Percentiles rank a stretch among this genome's conserved stretches.
Evolutionary conservation across 768 basidiomycete species (phyloP).

Genomic region (Pleurotus citrinopileatus): DNA sequence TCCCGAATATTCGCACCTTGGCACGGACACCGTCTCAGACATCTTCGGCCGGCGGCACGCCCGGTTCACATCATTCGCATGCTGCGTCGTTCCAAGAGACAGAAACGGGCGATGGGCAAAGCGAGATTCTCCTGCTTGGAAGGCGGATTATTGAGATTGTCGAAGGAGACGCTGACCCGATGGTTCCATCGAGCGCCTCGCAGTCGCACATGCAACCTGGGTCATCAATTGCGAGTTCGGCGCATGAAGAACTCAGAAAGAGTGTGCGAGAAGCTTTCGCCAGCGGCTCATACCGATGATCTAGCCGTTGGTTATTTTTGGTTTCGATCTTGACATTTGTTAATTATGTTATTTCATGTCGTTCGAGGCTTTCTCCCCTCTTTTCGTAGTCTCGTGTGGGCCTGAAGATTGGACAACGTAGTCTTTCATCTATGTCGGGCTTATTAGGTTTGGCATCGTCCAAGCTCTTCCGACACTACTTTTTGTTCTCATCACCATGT

Average conservation of each 20-base stretch:
- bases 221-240: constrained; percentile 60
- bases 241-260: constrained; percentile 72
- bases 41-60: constrained; percentile 68
- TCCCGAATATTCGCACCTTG: constrained; percentile 84
- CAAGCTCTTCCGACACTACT: too few species aligned
- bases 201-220: constrained; percentile 69
- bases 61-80: constrained; percentile 65
- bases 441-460: background rate
- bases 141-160: constrained; percentile 85
- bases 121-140: constrained; percentile 86
- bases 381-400: background rate
- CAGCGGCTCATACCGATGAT: constrained; percentile 56
- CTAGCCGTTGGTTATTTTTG: background rate
- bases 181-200: constrained; percentile 56
- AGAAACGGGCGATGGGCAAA: constrained; percentile 83
- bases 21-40: constrained; percentile 69
- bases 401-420: constrained; percentile 3
- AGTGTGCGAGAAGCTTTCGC: constrained; percentile 83
- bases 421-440: background rate
- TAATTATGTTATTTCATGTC: constrained; percentile 15
- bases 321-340: background rate
- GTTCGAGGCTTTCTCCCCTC: constrained; percentile 14
- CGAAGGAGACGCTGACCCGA: constrained; percentile 66
- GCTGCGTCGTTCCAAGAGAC: constrained; percentile 78
- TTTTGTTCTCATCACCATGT: too few species aligned